phyloP scores from a whole-genome alignment of 345 rosid species.

The Citrus sinensis region DVS_A1.0 CM039167.1:7269501-7270000 shows the following conservation, averaged over 20 bases:
- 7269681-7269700: background rate
- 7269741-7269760: background rate
- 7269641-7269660: constrained; percentile 5
- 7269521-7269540: constrained; percentile 74
- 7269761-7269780: background rate
- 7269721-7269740: background rate
- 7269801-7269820: background rate
- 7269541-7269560: constrained; percentile 64
- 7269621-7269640: background rate
- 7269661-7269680: background rate
- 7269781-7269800: background rate
- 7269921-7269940: background rate
- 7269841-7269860: background rate
- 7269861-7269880: background rate
- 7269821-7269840: background rate
- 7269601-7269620: constrained; percentile 45
- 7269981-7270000: background rate
- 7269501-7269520: constrained; percentile 78
- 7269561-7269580: constrained; percentile 50
- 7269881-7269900: background rate
- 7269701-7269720: background rate
- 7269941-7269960: constrained; percentile 15
- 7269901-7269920: background rate
- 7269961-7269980: constrained; percentile 19
- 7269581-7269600: constrained; percentile 62